These are phyloP conservation scores for Tubosaeta brunneosetosa DNA, from an alignment of 768 basidiomycete genomes.

Conservation along the genomic window DNA sequence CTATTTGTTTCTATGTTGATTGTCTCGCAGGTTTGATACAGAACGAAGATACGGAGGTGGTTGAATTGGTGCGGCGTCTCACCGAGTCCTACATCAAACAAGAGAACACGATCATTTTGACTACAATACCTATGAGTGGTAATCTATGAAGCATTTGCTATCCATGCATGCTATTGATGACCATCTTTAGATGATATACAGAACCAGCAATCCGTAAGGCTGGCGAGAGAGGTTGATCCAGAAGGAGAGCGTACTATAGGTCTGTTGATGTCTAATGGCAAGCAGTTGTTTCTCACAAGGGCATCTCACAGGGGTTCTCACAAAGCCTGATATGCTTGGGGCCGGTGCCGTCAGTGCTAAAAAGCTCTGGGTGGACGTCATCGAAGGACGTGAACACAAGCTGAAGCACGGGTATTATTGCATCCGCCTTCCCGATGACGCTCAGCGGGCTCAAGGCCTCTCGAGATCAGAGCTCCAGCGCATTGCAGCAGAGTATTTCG, in stretches of 20 bases:
- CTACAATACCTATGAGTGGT: constrained; percentile 66
- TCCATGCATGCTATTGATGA: neutral
- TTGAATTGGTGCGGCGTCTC: constrained; percentile 45
- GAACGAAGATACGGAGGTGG: constrained; percentile 37
- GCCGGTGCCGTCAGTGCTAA: constrained; percentile 39
- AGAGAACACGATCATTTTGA: constrained; percentile 54
- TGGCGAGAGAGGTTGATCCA: constrained; percentile 53
- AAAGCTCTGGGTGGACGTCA: constrained; percentile 43
- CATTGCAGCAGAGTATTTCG: constrained; percentile 44
- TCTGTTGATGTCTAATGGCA: constrained; percentile 14
- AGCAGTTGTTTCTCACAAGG: neutral
- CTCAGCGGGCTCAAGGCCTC: constrained; percentile 39
- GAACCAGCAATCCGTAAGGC: constrained; percentile 41
- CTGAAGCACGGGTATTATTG: constrained; percentile 62
- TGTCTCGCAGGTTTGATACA: constrained; percentile 49
- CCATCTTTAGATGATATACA: constrained; percentile 55
- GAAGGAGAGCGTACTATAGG: constrained; percentile 60
- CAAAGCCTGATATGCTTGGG: constrained; percentile 59
- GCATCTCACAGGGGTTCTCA: constrained; percentile 52
- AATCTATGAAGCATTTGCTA: neutral
- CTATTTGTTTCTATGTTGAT: neutral
- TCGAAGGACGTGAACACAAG: constrained; percentile 43
- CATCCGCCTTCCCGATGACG: constrained; percentile 60
- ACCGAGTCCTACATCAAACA: constrained; percentile 42
- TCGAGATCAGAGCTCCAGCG: constrained; percentile 35